Conservation (phyloP, 2,329 filamentous ascomycete genomes). For the Chaetothyriales sp. region DNA sequence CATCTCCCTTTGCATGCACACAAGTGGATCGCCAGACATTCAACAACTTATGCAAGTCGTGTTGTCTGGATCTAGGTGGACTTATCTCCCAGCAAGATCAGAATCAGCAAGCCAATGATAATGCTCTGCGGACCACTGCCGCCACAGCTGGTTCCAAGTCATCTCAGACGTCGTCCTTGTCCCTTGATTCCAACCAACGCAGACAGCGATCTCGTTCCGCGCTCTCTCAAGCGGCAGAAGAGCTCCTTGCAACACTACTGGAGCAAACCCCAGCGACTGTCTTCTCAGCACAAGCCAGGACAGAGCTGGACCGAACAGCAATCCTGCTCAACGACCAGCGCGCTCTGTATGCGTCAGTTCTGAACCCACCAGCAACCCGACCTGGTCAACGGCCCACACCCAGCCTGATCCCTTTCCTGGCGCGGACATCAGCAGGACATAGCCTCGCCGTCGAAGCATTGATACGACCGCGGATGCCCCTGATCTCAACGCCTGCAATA, state of each 20-base stretch:
- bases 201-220: constrained; percentile 13
- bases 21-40: constrained; percentile 52
- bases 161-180: not conserved
- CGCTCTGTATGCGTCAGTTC: constrained; percentile 64
- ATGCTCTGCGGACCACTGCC: not conserved
- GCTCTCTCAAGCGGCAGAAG: constrained; percentile 41
- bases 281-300: constrained; percentile 37
- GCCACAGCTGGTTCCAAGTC: not conserved
- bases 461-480: constrained; percentile 38
- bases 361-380: constrained; percentile 57
- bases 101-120: not conserved
- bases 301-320: constrained; percentile 65
- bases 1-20: constrained; percentile 50
- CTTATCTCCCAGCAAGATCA: constrained; percentile 26
- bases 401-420: constrained; percentile 68
- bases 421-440: constrained; percentile 46
- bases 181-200: not conserved
- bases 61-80: constrained; percentile 52
- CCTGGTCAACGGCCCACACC: constrained; percentile 47
- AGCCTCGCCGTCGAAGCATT: constrained; percentile 49
- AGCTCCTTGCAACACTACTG: constrained; percentile 49
- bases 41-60: constrained; percentile 45
- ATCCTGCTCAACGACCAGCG: constrained; percentile 54
- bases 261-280: constrained; percentile 43
- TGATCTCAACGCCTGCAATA: constrained; percentile 20